These are phyloP conservation scores for Lodderomyces theae DNA, from an alignment of 1,139 yeast species.

Conservation along the genomic window DNA sequence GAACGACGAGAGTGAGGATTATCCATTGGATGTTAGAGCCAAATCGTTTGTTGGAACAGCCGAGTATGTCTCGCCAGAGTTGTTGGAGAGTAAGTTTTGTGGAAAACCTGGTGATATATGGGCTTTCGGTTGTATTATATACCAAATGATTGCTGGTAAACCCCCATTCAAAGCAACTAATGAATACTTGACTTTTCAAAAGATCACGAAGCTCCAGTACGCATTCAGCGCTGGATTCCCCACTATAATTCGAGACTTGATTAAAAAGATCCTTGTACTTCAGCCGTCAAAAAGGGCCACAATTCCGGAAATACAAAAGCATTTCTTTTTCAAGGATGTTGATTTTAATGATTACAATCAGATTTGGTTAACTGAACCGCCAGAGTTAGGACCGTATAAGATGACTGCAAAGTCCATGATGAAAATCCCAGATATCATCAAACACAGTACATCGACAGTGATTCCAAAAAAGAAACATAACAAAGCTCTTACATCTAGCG, in stretches of 20 bases:
- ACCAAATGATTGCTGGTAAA: slow-evolving; percentile 70
- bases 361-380: slow-evolving; percentile 73
- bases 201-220: slow-evolving; percentile 53
- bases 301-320: slow-evolving; percentile 42
- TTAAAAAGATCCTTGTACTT: slow-evolving; percentile 43
- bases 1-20: slow-evolving; percentile 37
- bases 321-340: slow-evolving; percentile 66
- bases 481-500: slow-evolving; percentile 7
- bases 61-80: slow-evolving; percentile 73
- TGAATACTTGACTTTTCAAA: slow-evolving; percentile 65
- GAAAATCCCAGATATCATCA: slow-evolving; percentile 46
- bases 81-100: slow-evolving; percentile 64
- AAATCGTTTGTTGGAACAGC: slow-evolving; percentile 89
- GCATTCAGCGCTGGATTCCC: slow-evolving; percentile 59
- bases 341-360: slow-evolving; percentile 62
- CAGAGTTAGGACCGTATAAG: slow-evolving; percentile 68
- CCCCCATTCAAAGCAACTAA: slow-evolving; percentile 82
- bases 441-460: slow-evolving; percentile 22
- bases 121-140: slow-evolving; percentile 80
- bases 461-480: slow-evolving; percentile 13
- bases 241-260: slow-evolving; percentile 44
- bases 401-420: slow-evolving; percentile 58
- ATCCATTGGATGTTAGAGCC: slow-evolving; percentile 50
- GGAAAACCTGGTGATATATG: slow-evolving; percentile 76
- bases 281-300: slow-evolving; percentile 44